Conservation (phyloP, 2,329 filamentous ascomycete species). For the Paecilomyces formosus region DNA sequence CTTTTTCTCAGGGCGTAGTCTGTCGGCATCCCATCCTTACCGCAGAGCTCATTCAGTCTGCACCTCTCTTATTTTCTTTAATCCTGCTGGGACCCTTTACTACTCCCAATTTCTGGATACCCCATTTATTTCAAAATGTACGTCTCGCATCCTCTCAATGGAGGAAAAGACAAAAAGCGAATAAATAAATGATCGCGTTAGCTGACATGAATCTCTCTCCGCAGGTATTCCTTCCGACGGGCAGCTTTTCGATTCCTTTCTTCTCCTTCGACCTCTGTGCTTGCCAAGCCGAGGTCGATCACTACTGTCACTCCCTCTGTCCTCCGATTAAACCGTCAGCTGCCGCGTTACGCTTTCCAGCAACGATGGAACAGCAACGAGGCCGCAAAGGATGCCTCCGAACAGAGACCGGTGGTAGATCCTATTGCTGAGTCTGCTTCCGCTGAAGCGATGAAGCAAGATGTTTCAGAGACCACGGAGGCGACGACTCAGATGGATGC, state of each 20-base stretch:
- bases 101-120: not conserved
- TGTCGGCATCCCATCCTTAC: not conserved
- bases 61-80: not conserved
- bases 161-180: not conserved
- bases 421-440: constrained; percentile 9
- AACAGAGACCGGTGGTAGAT: constrained; percentile 13
- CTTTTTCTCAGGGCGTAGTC: not conserved
- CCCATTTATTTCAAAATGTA: not conserved
- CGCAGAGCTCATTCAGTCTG: not conserved
- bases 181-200: not conserved
- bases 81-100: not conserved
- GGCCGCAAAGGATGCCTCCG: constrained; percentile 9
- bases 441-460: constrained; percentile 12
- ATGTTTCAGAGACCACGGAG: constrained; percentile 5
- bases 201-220: not conserved
- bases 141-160: not conserved
- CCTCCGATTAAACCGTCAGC: constrained; percentile 31
- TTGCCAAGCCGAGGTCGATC: constrained; percentile 36
- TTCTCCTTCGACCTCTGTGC: constrained; percentile 36
- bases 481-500: not conserved
- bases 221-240: constrained; percentile 53
- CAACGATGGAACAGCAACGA: constrained; percentile 44
- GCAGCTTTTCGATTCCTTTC: constrained; percentile 49
- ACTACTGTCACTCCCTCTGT: constrained; percentile 28
- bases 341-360: constrained; percentile 34